Percentiles rank a stretch among this genome's conserved stretches.
Evolutionary conservation across 2,329 filamentous ascomycete genomes (phyloP).

Genomic region (Sphaerostilbella broomeana): DNA sequence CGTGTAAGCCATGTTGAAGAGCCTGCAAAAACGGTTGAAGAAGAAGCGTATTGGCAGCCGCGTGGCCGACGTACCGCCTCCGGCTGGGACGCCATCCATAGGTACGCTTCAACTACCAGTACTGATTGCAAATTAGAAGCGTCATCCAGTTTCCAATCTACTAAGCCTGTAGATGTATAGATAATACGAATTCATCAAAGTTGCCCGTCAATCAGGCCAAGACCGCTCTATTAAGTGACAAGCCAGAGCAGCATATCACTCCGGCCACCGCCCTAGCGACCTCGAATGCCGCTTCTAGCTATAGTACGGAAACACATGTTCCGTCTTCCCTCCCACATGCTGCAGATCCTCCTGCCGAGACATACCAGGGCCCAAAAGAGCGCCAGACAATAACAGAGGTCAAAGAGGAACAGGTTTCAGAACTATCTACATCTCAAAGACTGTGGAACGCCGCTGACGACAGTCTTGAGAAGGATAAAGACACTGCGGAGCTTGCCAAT

Average conservation of each 20-base stretch:
- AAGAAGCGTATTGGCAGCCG: not conserved
- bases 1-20: not conserved
- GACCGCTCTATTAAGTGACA: not conserved
- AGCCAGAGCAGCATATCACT: not conserved
- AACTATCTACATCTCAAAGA: constrained; percentile 1
- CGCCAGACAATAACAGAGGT: not conserved
- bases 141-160: not conserved
- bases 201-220: not conserved
- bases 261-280: not conserved
- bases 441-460: constrained; percentile 9
- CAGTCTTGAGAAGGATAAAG: constrained; percentile 1
- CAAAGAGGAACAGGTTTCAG: constrained; percentile 3
- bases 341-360: not conserved
- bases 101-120: not conserved
- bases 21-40: not conserved
- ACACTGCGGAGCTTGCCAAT: constrained; percentile 2
- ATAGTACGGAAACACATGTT: not conserved
- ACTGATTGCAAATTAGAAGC: not conserved
- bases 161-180: not conserved
- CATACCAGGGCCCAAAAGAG: not conserved
- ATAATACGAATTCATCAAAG: not conserved
- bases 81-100: not conserved
- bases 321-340: not conserved
- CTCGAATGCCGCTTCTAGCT: not conserved
- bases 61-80: not conserved